Evolutionary conservation across 352 stramenopile species (phyloP).

Genomic region (Phytopythium ostracodes): DNA sequence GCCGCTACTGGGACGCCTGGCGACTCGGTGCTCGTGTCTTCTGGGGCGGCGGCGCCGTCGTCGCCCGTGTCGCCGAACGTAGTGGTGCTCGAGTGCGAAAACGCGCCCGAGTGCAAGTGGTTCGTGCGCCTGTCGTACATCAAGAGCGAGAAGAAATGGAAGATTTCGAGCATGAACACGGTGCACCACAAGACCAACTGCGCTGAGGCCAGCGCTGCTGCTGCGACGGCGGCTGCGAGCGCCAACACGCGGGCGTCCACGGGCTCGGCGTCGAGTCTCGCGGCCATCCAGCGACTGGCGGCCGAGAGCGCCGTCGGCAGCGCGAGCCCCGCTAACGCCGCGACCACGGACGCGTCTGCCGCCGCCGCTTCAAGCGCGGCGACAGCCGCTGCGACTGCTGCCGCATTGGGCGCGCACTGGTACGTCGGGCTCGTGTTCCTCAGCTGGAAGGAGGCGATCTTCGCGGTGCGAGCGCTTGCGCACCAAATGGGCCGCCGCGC

Average conservation of each 20-base stretch:
- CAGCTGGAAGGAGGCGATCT: conserved; percentile 60
- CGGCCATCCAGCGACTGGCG: conserved; percentile 33
- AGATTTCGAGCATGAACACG: conserved; percentile 69
- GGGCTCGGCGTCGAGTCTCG: not conserved
- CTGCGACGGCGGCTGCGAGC: not conserved
- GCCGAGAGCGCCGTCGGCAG: conserved; percentile 14
- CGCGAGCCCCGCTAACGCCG: conserved; percentile 1
- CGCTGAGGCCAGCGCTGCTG: conserved; percentile 11
- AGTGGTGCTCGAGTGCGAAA: conserved; percentile 59
- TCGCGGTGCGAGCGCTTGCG: conserved; percentile 42
- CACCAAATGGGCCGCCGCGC: conserved; percentile 54
- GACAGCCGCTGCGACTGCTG: conserved; percentile 1
- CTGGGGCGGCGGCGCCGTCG: not conserved
- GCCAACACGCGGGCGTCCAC: not conserved
- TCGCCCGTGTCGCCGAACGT: conserved; percentile 26
- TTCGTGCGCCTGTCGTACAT: conserved; percentile 61
- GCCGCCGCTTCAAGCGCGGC: conserved; percentile 9
- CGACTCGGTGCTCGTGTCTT: not conserved
- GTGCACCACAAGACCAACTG: conserved; percentile 64
- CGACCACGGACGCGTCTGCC: not conserved
- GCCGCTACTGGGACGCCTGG: not conserved
- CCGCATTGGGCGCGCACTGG: conserved; percentile 25
- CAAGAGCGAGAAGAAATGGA: conserved; percentile 68
- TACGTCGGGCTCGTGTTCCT: conserved; percentile 41
- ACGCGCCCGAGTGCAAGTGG: conserved; percentile 68